Conservation (phyloP, 1,284 basidiomycete species). For the Athelia sp. region DNA sequence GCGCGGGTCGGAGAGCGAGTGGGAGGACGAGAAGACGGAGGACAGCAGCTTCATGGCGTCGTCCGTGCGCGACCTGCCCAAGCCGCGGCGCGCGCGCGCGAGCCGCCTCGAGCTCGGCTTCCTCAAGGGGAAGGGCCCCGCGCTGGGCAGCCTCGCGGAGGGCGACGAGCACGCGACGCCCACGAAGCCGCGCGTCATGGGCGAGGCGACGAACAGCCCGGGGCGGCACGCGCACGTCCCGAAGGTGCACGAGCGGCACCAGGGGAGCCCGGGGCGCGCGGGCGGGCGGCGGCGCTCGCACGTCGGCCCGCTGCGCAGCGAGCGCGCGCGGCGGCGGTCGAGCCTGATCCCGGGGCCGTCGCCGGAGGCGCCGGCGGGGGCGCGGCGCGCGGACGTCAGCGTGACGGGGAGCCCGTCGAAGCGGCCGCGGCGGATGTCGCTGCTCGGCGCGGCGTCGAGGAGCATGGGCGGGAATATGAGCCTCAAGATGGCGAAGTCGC, state of each 20-base stretch:
- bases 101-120: constrained; percentile 66
- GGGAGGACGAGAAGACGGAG: constrained; percentile 83
- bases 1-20: constrained; percentile 74
- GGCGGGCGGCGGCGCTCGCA: constrained; percentile 56
- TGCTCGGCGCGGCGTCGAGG: constrained; percentile 20
- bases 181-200: constrained; percentile 30
- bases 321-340: constrained; percentile 67
- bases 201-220: constrained; percentile 50
- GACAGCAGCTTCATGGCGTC: constrained; percentile 52
- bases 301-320: constrained; percentile 63
- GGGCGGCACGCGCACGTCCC: constrained; percentile 25
- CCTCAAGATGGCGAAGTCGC: not conserved
- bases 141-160: constrained; percentile 63
- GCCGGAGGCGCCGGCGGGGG: constrained; percentile 17
- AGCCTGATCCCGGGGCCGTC: constrained; percentile 71
- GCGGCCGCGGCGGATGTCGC: constrained; percentile 55
- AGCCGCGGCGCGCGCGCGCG: constrained; percentile 35
- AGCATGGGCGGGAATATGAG: not conserved
- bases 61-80: constrained; percentile 21
- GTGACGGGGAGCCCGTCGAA: constrained; percentile 49
- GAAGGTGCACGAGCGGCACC: constrained; percentile 29
- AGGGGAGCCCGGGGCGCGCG: constrained; percentile 35
- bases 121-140: constrained; percentile 53
- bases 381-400: constrained; percentile 34
- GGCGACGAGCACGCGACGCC: constrained; percentile 56